These are phyloP conservation scores for Knufia fluminis DNA, from an alignment of 2,329 filamentous ascomycete species.

Conservation along the genomic window DNA sequence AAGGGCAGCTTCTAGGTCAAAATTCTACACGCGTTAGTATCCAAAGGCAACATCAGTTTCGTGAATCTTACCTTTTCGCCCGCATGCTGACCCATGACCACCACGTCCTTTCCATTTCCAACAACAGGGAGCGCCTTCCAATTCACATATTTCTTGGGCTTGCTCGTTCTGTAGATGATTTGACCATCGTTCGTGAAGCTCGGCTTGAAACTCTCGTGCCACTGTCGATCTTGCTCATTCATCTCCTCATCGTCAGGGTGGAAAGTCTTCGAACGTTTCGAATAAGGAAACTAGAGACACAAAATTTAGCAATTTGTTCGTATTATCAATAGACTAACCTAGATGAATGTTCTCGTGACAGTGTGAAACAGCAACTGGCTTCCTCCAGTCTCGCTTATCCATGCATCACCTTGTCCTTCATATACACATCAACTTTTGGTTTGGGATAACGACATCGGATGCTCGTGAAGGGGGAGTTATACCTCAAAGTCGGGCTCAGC, in stretches of 20 bases:
- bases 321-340: constrained; percentile 31
- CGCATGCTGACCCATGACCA: neutral
- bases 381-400: constrained; percentile 10
- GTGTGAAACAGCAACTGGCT: constrained; percentile 32
- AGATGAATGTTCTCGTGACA: constrained; percentile 31
- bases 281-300: constrained; percentile 68
- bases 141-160: neutral
- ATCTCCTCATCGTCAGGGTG: constrained; percentile 51
- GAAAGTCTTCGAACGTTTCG: constrained; percentile 64
- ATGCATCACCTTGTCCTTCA: constrained; percentile 7
- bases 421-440: neutral
- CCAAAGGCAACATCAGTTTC: neutral
- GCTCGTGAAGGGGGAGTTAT: constrained; percentile 49
- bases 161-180: constrained; percentile 15
- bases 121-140: constrained; percentile 5
- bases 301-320: constrained; percentile 32
- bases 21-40: constrained; percentile 7
- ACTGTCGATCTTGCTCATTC: constrained; percentile 55
- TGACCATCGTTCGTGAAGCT: constrained; percentile 16
- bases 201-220: constrained; percentile 54
- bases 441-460: constrained; percentile 24
- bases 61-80: neutral
- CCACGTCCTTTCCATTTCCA: neutral
- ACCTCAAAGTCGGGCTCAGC: constrained; percentile 74
- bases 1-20: constrained; percentile 13